Conservation (phyloP, 2,329 filamentous ascomycete species). For the Cytospora schulzeri region DNA sequence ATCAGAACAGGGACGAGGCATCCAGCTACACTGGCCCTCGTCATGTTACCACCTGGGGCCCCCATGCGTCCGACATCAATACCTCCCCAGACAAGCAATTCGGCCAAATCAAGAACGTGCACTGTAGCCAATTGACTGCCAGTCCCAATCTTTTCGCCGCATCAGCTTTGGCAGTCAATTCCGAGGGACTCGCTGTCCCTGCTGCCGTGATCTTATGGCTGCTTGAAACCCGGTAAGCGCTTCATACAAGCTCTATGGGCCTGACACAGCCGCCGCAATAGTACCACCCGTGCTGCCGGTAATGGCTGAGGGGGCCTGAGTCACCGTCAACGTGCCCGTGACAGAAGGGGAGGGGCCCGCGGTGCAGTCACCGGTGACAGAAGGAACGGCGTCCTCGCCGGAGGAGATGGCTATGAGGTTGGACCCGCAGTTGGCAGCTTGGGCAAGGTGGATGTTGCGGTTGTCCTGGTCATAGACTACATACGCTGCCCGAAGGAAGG, state of each 20-base stretch:
- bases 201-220: not conserved
- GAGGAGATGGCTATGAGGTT: constrained; percentile 18
- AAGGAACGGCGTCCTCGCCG: constrained; percentile 16
- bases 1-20: too few species aligned
- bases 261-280: not conserved
- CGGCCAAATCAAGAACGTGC: constrained; percentile 5
- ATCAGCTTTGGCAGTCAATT: constrained; percentile 1
- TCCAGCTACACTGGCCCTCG: too few species aligned
- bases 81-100: constrained; percentile 7
- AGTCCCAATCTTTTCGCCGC: not conserved
- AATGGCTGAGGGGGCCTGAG: constrained; percentile 8
- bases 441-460: constrained; percentile 26
- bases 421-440: constrained; percentile 24
- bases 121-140: constrained; percentile 8
- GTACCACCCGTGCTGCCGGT: not conserved
- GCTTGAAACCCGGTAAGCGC: not conserved
- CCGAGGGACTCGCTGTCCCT: not conserved
- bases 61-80: not conserved
- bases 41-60: not conserved
- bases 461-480: constrained; percentile 52
- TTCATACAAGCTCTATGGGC: not conserved
- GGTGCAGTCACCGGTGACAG: constrained; percentile 20
- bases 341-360: not conserved
- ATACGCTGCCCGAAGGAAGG: constrained; percentile 47
- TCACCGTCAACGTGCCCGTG: constrained; percentile 4